phyloP scores from a whole-genome alignment of 2,329 filamentous ascomycete species.

The Colletotrichum trifolii region DNA sequence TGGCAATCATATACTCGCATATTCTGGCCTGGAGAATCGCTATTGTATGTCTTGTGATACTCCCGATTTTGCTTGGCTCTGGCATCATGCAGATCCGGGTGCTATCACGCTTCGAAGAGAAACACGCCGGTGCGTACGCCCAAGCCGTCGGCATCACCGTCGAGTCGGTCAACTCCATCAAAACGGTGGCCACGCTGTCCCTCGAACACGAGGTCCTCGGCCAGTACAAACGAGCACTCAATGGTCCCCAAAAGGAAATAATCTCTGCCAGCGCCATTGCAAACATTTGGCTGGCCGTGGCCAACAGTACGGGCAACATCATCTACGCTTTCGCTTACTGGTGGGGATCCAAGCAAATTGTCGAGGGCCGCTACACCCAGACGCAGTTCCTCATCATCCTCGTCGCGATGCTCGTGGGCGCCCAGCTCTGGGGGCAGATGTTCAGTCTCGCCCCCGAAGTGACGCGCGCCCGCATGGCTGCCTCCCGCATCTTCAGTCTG shows the following conservation, averaged over 20 bases:
- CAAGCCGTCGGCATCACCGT: slow-evolving; percentile 72
- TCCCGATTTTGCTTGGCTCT: slow-evolving; percentile 75
- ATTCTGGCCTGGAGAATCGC: slow-evolving; percentile 82
- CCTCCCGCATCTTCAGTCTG: slow-evolving; percentile 65
- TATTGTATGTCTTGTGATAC: slow-evolving; percentile 74
- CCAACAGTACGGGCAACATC: slow-evolving; percentile 71
- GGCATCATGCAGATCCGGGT: slow-evolving; percentile 76
- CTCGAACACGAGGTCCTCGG: slow-evolving; percentile 62
- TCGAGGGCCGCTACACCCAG: slow-evolving; percentile 70
- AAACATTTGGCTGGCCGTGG: slow-evolving; percentile 70
- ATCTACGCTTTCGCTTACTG: slow-evolving; percentile 83
- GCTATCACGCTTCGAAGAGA: slow-evolving; percentile 70
- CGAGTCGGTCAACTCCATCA: slow-evolving; percentile 74
- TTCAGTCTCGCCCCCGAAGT: slow-evolving; percentile 81
- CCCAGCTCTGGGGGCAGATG: slow-evolving; percentile 79
- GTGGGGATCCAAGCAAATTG: slow-evolving; percentile 80
- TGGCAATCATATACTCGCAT: slow-evolving; percentile 75
- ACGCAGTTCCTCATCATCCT: slow-evolving; percentile 82
- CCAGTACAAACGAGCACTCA: slow-evolving; percentile 64
- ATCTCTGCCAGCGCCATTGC: slow-evolving; percentile 59
- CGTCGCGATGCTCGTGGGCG: slow-evolving; percentile 76
- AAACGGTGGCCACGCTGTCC: slow-evolving; percentile 69
- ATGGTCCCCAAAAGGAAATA: slow-evolving; percentile 65
- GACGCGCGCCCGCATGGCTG: slow-evolving; percentile 72
- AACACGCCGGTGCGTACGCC: slow-evolving; percentile 72